Evolutionary conservation across 495 filamentous ascomycete genomes (phyloP).

Genomic region (Aspergillus funiculosus): DNA sequence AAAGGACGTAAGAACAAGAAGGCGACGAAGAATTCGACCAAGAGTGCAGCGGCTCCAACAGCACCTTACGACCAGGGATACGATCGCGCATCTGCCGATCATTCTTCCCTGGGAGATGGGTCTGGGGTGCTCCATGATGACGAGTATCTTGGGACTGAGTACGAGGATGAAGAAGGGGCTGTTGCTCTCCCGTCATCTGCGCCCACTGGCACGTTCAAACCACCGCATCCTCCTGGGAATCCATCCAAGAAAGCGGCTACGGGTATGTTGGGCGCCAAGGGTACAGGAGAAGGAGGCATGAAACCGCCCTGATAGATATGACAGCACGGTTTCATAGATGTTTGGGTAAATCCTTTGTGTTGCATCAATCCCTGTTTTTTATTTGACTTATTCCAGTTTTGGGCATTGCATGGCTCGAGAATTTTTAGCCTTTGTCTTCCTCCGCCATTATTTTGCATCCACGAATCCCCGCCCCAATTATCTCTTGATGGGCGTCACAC

Average conservation of each 20-base stretch:
- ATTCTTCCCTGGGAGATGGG: constrained; percentile 35
- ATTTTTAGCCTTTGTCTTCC: constrained; percentile 11
- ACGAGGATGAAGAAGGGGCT: constrained; percentile 47
- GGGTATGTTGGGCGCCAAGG: constrained; percentile 16
- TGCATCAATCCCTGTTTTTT: constrained; percentile 10
- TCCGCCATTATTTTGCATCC: constrained; percentile 6
- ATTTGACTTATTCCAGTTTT: constrained; percentile 8
- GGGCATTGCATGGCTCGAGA: constrained; percentile 15
- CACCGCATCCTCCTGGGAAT: constrained; percentile 29
- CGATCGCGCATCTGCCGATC: constrained; percentile 42
- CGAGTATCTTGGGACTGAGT: constrained; percentile 49
- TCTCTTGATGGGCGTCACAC: constrained; percentile 14
- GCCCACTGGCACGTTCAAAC: constrained; percentile 32
- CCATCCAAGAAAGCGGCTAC: constrained; percentile 22
- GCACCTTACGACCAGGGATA: constrained; percentile 40
- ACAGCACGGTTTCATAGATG: neutral
- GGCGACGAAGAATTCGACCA: constrained; percentile 59
- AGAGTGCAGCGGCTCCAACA: constrained; percentile 41
- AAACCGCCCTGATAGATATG: constrained; percentile 33
- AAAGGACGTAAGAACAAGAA: constrained; percentile 81
- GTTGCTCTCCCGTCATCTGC: constrained; percentile 31
- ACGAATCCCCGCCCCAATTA: constrained; percentile 16
- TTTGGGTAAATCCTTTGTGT: constrained; percentile 10
- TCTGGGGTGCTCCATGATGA: constrained; percentile 47
- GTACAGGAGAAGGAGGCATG: constrained; percentile 27